A percentile compares a stretch with the other conserved stretches of the same genome.
Conservation (phyloP, 805 yeast genomes). For the Wickerhamiella qilinensis region DNA sequence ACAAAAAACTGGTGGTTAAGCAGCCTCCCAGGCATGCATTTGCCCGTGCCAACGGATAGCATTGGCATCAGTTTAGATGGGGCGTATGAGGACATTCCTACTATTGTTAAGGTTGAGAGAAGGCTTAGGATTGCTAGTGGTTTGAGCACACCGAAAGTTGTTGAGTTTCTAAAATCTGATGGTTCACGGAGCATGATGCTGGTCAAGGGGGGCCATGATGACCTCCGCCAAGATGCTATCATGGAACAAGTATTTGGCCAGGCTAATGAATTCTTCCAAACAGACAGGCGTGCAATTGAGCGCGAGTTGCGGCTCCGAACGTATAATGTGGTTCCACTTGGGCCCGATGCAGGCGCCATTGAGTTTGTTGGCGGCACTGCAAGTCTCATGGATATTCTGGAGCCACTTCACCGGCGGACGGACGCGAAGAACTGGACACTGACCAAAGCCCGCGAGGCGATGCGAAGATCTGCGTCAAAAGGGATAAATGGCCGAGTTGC, state of each 20-base stretch:
- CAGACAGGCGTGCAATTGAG: slow-evolving; percentile 38
- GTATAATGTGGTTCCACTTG: slow-evolving; percentile 79
- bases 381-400: slow-evolving; percentile 53
- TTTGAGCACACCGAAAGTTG: slow-evolving; percentile 72
- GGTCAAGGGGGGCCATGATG: slow-evolving; percentile 79
- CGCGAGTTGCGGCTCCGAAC: slow-evolving; percentile 57
- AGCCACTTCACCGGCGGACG: slow-evolving; percentile 38
- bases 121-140: slow-evolving; percentile 64
- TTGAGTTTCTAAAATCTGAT: slow-evolving; percentile 34
- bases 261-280: slow-evolving; percentile 49
- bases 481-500: slow-evolving; percentile 16
- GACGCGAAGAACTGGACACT: slow-evolving; percentile 30
- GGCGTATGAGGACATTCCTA: slow-evolving; percentile 32
- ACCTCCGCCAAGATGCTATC: slow-evolving; percentile 84
- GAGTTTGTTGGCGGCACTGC: slow-evolving; percentile 73
- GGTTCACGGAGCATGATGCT: slow-evolving; percentile 47
- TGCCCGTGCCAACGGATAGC: slow-evolving; percentile 56
- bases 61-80: slow-evolving; percentile 29
- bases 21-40: slow-evolving; percentile 25
- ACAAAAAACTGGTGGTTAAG: slow-evolving; percentile 44
- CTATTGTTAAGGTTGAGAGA: slow-evolving; percentile 30
- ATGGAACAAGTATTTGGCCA: slow-evolving; percentile 95
- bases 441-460: slow-evolving; percentile 40
- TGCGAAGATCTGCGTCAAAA: slow-evolving; percentile 21
- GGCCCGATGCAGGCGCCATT: slow-evolving; percentile 73